These are phyloP conservation scores for Trematosphaeria pertusa DNA, from an alignment of 2,329 filamentous ascomycete genomes.

Conservation along the genomic window DNA sequence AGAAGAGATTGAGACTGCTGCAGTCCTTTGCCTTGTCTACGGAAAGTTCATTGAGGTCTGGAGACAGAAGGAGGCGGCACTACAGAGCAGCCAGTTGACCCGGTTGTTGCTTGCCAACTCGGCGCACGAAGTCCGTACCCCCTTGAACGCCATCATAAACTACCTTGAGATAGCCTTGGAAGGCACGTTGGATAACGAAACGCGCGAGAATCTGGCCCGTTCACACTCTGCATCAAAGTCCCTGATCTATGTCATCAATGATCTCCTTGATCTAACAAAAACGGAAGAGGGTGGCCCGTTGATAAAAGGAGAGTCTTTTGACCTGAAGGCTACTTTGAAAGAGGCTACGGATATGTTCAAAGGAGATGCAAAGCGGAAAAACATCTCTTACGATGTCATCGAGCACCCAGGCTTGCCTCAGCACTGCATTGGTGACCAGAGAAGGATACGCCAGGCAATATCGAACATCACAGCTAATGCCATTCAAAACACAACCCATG, in stretches of 20 bases:
- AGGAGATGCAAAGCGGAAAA: conserved; percentile 77
- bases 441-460: conserved; percentile 81
- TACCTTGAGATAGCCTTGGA: conserved; percentile 91
- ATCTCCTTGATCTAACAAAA: conserved; percentile 86
- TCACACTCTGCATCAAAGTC: conserved; percentile 93
- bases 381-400: conserved; percentile 71
- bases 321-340: conserved; percentile 72
- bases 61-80: conserved; percentile 84
- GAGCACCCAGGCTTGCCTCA: conserved; percentile 73
- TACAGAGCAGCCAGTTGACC: conserved; percentile 83
- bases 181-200: conserved; percentile 79
- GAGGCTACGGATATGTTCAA: conserved; percentile 79
- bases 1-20: conserved; percentile 87
- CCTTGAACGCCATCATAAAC: conserved; percentile 92
- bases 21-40: conserved; percentile 86
- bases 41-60: conserved; percentile 91
- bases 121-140: conserved; percentile 89
- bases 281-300: conserved; percentile 81
- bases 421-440: conserved; percentile 78
- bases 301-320: conserved; percentile 81
- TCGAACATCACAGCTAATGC: conserved; percentile 87
- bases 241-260: conserved; percentile 92
- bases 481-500: conserved; percentile 75
- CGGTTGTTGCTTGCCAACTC: conserved; percentile 82
- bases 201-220: conserved; percentile 80